Evolutionary conservation across 2,329 filamentous ascomycete genomes (phyloP).

Genomic region (Aspergillus pseudoterreus): DNA sequence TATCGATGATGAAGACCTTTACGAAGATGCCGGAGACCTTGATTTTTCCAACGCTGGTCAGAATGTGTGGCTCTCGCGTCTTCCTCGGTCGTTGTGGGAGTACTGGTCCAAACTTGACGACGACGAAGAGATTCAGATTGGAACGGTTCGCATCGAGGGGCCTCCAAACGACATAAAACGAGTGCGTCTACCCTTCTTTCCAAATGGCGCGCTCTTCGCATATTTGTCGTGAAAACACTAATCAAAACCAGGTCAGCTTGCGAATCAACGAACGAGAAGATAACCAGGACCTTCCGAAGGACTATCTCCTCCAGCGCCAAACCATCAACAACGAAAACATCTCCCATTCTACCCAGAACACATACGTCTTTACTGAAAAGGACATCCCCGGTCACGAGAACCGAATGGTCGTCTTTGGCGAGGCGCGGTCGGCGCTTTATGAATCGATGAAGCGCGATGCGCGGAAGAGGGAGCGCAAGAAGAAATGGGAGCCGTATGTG

Average conservation of each 20-base stretch:
- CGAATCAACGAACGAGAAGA: conserved; percentile 64
- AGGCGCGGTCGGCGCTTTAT: conserved; percentile 45
- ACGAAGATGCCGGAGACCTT: conserved; percentile 64
- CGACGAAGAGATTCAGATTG: conserved; percentile 76
- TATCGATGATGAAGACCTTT: conserved; percentile 63
- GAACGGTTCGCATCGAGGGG: conserved; percentile 63
- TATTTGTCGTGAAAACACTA: not conserved
- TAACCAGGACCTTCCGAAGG: conserved; percentile 76
- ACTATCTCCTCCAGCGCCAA: conserved; percentile 76
- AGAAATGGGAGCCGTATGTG: conserved; percentile 56
- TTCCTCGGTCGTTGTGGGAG: conserved; percentile 78
- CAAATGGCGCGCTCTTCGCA: not conserved
- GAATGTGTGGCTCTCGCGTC: conserved; percentile 66
- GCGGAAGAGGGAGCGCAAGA: conserved; percentile 47
- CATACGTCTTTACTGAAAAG: conserved; percentile 89
- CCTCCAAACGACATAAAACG: conserved; percentile 51
- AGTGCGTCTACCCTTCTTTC: conserved; percentile 23
- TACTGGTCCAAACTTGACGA: conserved; percentile 73
- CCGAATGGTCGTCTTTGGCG: conserved; percentile 40
- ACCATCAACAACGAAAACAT: conserved; percentile 46
- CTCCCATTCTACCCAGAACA: conserved; percentile 63
- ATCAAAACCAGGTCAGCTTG: conserved; percentile 56
- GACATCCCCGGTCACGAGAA: conserved; percentile 74
- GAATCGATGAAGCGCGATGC: conserved; percentile 44
- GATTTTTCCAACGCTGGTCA: conserved; percentile 52